A percentile compares a stretch with the other conserved stretches of the same genome.
Conservation (phyloP, 2,329 filamentous ascomycete genomes). For the Fusarium palustre region DNA sequence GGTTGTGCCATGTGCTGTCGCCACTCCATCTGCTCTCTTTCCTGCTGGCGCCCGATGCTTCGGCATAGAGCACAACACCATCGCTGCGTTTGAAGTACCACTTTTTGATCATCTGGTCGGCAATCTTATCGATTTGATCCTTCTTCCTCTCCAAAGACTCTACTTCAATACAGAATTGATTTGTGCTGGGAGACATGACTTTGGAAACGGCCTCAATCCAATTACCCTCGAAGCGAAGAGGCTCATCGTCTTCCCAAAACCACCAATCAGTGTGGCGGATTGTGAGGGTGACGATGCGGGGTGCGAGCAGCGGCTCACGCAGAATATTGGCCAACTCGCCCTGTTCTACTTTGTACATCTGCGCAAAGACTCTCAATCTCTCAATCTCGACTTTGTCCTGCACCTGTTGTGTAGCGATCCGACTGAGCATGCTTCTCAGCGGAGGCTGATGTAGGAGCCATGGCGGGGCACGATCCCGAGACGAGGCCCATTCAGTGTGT, state of each 20-base stretch:
- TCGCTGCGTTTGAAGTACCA: slow-evolving; percentile 49
- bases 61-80: slow-evolving; percentile 48
- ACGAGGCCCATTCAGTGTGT: slow-evolving; percentile 55
- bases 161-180: slow-evolving; percentile 58
- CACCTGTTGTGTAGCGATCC: slow-evolving; percentile 40
- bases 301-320: slow-evolving; percentile 46
- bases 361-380: slow-evolving; percentile 56
- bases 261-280: slow-evolving; percentile 60
- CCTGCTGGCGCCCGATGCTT: slow-evolving; percentile 40
- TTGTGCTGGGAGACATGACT: slow-evolving; percentile 50
- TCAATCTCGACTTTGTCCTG: slow-evolving; percentile 45
- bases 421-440: slow-evolving; percentile 22
- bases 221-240: slow-evolving; percentile 50
- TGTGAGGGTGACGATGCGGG: slow-evolving; percentile 56
- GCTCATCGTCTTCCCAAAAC: slow-evolving; percentile 32
- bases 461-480: slow-evolving; percentile 48
- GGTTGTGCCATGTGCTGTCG: slow-evolving; percentile 54
- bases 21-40: slow-evolving; percentile 58
- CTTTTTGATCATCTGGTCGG: slow-evolving; percentile 39
- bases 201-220: slow-evolving; percentile 52
- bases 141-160: slow-evolving; percentile 62
- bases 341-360: slow-evolving; percentile 55
- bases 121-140: slow-evolving; percentile 59
- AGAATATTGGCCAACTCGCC: slow-evolving; percentile 48
- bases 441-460: neutral